Evolutionary conservation across 1,284 basidiomycete genomes (phyloP).

Genomic region (Leccinum angustisporum): DNA sequence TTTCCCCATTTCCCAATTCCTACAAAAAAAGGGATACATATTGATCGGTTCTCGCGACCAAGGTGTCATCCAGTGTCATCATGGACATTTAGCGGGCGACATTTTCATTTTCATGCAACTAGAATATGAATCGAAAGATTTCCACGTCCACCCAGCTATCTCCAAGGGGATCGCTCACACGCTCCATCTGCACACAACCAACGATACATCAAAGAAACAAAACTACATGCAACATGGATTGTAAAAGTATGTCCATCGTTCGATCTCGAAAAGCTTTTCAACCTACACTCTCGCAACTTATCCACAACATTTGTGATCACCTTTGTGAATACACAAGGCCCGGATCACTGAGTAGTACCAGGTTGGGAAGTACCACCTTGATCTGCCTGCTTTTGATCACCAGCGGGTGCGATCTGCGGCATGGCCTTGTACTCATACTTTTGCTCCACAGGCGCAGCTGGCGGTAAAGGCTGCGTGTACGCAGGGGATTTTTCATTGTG

Average conservation of each 20-base stretch:
- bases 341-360: conserved; percentile 5
- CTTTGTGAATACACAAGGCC: not conserved
- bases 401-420: not conserved
- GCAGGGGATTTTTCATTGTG: conserved; percentile 2
- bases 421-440: conserved; percentile 5
- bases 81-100: not conserved
- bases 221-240: not conserved
- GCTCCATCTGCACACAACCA: not conserved
- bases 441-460: conserved; percentile 11
- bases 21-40: not conserved
- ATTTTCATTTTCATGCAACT: not conserved
- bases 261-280: not conserved
- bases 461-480: conserved; percentile 1
- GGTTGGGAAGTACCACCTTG: not conserved
- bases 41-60: not conserved
- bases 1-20: too few species aligned
- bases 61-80: too few species aligned
- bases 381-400: conserved; percentile 15
- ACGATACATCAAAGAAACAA: not conserved
- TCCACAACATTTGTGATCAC: not conserved
- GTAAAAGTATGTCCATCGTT: not conserved
- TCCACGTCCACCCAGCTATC: too few species aligned
- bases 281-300: not conserved
- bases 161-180: too few species aligned
- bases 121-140: not conserved